These are phyloP conservation scores for Fusarium sp. DNA, from an alignment of 2,329 filamentous ascomycete species.

Conservation along the genomic window DNA sequence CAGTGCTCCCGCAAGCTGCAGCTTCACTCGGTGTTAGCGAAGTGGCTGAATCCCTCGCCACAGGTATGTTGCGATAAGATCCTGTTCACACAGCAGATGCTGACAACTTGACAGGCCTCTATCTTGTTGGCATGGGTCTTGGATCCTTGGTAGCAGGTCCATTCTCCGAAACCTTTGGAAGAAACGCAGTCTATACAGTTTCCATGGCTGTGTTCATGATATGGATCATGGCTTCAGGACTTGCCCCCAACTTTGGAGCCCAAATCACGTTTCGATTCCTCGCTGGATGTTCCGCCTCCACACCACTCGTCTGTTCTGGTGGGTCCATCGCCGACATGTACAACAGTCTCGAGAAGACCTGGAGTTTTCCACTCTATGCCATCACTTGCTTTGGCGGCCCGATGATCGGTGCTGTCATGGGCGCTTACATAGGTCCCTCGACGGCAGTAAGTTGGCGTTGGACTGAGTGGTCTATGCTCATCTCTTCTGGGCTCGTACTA, in stretches of 20 bases:
- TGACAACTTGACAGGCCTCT: conserved; percentile 32
- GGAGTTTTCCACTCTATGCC: conserved; percentile 59
- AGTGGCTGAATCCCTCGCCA: conserved; percentile 62
- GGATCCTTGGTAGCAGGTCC: conserved; percentile 53
- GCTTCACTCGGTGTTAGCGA: conserved; percentile 60
- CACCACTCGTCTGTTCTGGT: conserved; percentile 56
- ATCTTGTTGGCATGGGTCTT: conserved; percentile 52
- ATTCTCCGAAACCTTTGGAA: conserved; percentile 53
- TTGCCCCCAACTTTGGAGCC: conserved; percentile 56
- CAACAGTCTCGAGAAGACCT: conserved; percentile 50
- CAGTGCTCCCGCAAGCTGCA: conserved; percentile 58
- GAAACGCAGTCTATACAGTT: conserved; percentile 54
- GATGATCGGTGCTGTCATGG: conserved; percentile 56
- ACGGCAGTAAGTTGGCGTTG: conserved; percentile 67
- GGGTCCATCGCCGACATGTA: conserved; percentile 57
- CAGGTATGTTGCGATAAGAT: conserved; percentile 36
- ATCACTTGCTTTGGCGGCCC: conserved; percentile 56
- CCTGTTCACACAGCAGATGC: accelerated
- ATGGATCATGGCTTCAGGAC: conserved; percentile 57
- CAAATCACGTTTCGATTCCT: conserved; percentile 62
- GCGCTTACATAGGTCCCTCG: conserved; percentile 73
- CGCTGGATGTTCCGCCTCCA: conserved; percentile 58
- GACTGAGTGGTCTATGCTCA: conserved; percentile 73
- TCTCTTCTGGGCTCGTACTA: conserved; percentile 69
- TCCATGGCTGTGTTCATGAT: conserved; percentile 56